Evolutionary conservation across 768 basidiomycete species (phyloP), one percentile per base, ranked within the genome.

Genomic region (Xanthoconium stramineum): DNA sequence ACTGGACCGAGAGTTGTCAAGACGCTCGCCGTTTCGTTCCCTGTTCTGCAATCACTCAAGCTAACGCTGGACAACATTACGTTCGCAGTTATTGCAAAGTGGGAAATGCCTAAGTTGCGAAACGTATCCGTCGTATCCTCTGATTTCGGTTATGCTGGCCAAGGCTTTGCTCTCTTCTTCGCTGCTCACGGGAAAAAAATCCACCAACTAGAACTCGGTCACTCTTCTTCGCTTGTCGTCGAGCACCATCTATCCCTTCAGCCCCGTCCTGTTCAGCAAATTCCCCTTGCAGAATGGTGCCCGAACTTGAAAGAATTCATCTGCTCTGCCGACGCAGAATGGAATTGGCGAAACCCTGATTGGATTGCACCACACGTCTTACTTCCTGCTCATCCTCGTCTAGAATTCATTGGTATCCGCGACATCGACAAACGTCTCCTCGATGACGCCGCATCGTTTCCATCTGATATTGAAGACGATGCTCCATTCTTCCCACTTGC

Each of bases 361-460:
- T 89, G 88, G 88, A 89, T 89, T 62, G 85, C 88, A 14, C 86
- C 88, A 4, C 88, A 90, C 53, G 76, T 87, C 39, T 73, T 90
- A 7, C 76, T 90, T 20, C 85, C 87, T 17, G 67, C 82, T 1
- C 88, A 90, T 64, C 79, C 81, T 0, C 74, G 73, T 8, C 68
- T 90, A 12, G 72, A 83, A 67, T 76, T 89, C 52, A 89, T 89
- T 53, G 88, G 85, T 10, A 83, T 90, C 55, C 78, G 86, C 19
- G 86, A 86, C 61, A 83, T 89, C 65, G 84, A 88, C 68, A 78
- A 80, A 57, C 78, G 87, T 54, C 70, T 89, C 24, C 61, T 75
- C 14, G 81, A 80, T 17, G 82, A 80, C 38, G 69, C 65, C 1
- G 59, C 55, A 6, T 72, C 68, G 20, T 74, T 68, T 53, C 70